Percentiles rank a stretch among this genome's conserved stretches.
These are phyloP conservation scores for Arctium minus DNA, from an alignment of 129 eudicot species.

Conservation along the genomic window DNA sequence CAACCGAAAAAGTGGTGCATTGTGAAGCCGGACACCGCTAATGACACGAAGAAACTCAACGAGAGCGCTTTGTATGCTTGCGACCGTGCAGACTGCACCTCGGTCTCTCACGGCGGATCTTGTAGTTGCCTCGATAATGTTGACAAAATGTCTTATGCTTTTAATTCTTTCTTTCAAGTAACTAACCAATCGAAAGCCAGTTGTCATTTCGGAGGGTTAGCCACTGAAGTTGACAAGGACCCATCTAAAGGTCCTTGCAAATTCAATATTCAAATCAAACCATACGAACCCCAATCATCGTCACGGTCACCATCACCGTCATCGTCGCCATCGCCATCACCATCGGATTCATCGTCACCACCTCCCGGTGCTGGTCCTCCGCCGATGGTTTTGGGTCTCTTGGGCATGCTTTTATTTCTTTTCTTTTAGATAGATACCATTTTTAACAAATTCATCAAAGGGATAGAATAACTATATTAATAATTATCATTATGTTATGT, in stretches of 20 bases:
- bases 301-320: neutral
- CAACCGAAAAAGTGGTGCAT: constrained; percentile 55
- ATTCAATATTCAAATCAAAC: constrained; percentile 29
- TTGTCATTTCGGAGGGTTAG: constrained; percentile 55
- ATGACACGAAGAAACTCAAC: constrained; percentile 5
- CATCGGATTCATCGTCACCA: neutral
- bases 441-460: neutral
- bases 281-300: neutral
- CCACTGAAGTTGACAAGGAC: constrained; percentile 24
- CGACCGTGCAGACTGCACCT: constrained; percentile 45
- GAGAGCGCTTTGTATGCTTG: constrained; percentile 36
- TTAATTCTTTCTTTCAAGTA: constrained; percentile 50
- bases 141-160: constrained; percentile 48
- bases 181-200: constrained; percentile 39
- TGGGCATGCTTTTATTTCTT: neutral
- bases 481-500: neutral
- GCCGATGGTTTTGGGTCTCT: neutral
- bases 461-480: constrained; percentile 1
- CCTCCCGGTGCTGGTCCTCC: neutral
- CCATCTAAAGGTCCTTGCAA: constrained; percentile 34
- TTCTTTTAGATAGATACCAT: neutral
- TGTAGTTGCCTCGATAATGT: constrained; percentile 24
- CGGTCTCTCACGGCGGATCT: constrained; percentile 26
- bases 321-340: neutral
- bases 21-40: constrained; percentile 14